Evolutionary conservation across 139 green algal species (phyloP).

Genomic region (Deuterostichococcus epilithicus): DNA sequence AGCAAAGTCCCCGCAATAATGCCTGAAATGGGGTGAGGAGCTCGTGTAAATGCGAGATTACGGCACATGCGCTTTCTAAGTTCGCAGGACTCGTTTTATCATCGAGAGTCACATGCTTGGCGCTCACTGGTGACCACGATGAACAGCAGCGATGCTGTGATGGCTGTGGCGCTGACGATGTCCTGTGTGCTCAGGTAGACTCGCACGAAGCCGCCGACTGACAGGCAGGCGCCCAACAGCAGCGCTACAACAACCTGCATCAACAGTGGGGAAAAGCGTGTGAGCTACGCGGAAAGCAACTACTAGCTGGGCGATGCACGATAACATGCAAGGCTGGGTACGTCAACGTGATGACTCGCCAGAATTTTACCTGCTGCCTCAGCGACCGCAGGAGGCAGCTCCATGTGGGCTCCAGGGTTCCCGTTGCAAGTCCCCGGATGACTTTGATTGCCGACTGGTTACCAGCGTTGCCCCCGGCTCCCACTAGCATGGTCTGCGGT

Average conservation of each 20-base stretch:
- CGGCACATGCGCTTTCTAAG: too few species aligned
- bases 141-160: constrained; percentile 70
- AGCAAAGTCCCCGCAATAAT: constrained; percentile 67
- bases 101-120: neutral
- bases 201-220: constrained; percentile 65
- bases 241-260: neutral
- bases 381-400: neutral
- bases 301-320: too few species aligned
- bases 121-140: constrained; percentile 67
- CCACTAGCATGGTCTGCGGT: constrained; percentile 77
- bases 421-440: constrained; percentile 61
- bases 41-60: too few species aligned
- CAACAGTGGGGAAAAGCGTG: too few species aligned
- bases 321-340: too few species aligned
- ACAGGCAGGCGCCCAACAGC: neutral
- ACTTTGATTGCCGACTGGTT: constrained; percentile 93
- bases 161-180: constrained; percentile 61
- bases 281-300: too few species aligned
- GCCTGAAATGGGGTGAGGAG: neutral
- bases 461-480: constrained; percentile 72
- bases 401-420: neutral
- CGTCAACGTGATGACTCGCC: too few species aligned
- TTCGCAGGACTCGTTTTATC: too few species aligned
- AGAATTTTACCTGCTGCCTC: neutral
- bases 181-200: constrained; percentile 76